Evolutionary conservation across 2,329 filamentous ascomycete species (phyloP), one percentile per base, ranked within the genome.

Genomic region (Pseudocercospora vitis): DNA sequence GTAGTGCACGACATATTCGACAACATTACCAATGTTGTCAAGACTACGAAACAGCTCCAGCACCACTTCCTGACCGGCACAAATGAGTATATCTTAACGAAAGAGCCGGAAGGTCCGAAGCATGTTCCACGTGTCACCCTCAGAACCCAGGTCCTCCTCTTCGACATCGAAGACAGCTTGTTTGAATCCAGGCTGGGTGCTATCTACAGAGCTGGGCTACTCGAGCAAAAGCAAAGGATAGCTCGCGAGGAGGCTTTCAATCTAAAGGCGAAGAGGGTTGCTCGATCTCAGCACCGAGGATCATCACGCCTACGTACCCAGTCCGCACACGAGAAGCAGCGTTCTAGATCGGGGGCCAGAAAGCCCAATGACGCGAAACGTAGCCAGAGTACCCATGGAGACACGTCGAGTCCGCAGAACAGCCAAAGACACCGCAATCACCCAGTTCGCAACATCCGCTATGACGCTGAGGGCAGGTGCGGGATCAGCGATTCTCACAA

Each of bases 171-270:
- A 72, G 94, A 99, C 69, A 92, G 94, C 46, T 87, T 89, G 0
- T 99, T 99, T 65, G 94, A 99, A 70, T 99, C 91, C 89, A 97
- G 96, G 69, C 77, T 99, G 7, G 90, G 91, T 12, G 85, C 91
- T 67, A 99, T 99, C 48, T 99, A 97, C 70, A 85, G 92, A 26
- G 84, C 89, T 40, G 94, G 95, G 0, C 79, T 92, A 16, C 77
- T 91, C 51, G 94, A 99, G 70, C 92, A 97, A 71, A 86, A 87
- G 68, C 94, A 97, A 70, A 83, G 94, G 16, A 76, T 95, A 50
- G 91, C 92, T 3, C 84, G 94, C 37, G 90, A 96, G 69, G 90
- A 95, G 60, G 92, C 92, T 0, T 97, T 95, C 71, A 78, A 84
- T 11, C 77, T 95, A 55, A 99, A 99, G 70, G 81, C 87, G 11